Conservation (phyloP, 345 rosid species). For the Ricinus communis region DNA sequence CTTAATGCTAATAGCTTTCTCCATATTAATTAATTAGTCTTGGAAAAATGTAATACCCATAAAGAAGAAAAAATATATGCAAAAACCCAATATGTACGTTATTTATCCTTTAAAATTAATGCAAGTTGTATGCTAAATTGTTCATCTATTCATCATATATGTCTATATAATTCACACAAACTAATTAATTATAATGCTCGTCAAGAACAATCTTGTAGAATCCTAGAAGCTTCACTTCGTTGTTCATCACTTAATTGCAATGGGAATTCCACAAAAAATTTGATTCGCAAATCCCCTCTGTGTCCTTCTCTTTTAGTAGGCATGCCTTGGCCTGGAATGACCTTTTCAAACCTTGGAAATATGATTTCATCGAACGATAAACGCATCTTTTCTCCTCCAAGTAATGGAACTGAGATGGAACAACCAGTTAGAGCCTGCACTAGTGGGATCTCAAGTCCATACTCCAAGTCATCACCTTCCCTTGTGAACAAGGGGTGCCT, state of each 20-base stretch:
- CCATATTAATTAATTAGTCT: no score
- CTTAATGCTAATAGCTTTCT: no score
- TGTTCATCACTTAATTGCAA: conserved; percentile 47
- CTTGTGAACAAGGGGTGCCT: conserved; percentile 64
- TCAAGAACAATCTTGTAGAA: conserved; percentile 55
- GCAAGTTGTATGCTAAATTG: no score
- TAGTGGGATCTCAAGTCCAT: conserved; percentile 66
- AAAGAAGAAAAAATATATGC: no score
- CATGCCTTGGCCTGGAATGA: conserved; percentile 73
- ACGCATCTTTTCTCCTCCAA: conserved; percentile 59
- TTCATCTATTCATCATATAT: no score
- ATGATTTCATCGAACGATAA: conserved; percentile 52
- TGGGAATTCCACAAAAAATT: conserved; percentile 64
- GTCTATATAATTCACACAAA: neutral
- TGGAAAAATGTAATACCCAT: no score
- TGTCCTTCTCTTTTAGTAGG: conserved; percentile 53
- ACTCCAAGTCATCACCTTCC: conserved; percentile 63
- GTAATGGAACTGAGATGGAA: conserved; percentile 58
- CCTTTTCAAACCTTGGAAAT: conserved; percentile 62
- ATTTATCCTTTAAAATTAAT: no score
- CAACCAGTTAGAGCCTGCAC: conserved; percentile 80
- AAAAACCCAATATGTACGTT: no score
- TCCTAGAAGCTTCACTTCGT: conserved; percentile 41
- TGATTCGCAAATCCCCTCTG: conserved; percentile 64
- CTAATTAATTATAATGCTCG: neutral